A percentile compares a stretch with the other conserved stretches of the same genome.
These are phyloP conservation scores for Solanum dulcamara DNA, from an alignment of 257 asterid species.

Conservation along the genomic window DNA sequence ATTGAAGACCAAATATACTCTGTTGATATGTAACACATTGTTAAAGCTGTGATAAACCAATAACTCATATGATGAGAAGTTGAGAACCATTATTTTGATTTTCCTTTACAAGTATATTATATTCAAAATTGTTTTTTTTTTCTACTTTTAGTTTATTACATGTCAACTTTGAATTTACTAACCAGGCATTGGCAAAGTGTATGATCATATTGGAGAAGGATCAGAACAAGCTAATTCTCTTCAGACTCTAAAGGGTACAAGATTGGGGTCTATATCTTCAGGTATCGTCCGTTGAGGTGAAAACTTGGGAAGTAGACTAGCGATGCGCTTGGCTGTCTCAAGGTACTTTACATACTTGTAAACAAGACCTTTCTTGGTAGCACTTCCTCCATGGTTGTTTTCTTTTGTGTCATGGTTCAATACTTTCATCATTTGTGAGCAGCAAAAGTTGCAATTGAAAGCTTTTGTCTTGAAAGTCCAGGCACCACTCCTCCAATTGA, in stretches of 20 bases:
- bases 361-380: background rate
- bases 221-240: background rate
- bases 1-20: background rate
- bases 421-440: background rate
- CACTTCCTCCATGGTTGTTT: background rate
- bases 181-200: background rate
- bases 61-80: background rate
- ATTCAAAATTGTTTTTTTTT: background rate
- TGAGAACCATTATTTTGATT: background rate
- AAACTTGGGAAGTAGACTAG: conserved; percentile 24
- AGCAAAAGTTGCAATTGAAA: background rate
- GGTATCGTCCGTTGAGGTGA: conserved; percentile 27
- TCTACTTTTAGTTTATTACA: background rate
- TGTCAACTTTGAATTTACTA: background rate
- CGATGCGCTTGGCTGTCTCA: conserved; percentile 31
- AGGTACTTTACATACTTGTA: conserved; percentile 19
- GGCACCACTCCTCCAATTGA: conserved; percentile 31
- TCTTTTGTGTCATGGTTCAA: background rate
- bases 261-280: conserved; percentile 22
- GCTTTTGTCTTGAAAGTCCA: conserved; percentile 30
- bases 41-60: background rate
- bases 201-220: background rate
- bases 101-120: background rate
- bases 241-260: conserved; percentile 26
- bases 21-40: background rate